phyloP scores from a whole-genome alignment of 805 yeast genomes.

The Candida insectorum region DNA sequence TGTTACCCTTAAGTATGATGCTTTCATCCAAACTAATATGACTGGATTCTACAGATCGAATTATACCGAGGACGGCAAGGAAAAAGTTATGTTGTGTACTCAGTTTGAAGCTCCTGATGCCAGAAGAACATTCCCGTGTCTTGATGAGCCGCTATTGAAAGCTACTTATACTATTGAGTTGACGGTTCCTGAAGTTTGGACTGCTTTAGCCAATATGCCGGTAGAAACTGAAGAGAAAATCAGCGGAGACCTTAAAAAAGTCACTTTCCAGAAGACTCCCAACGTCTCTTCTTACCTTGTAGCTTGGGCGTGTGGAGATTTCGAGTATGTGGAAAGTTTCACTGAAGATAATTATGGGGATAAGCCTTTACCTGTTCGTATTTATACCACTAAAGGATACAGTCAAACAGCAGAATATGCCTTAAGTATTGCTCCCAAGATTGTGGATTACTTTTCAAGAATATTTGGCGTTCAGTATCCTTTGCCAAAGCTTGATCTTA shows the following conservation, averaged over 20 bases:
- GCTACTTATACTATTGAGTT: constrained; percentile 52
- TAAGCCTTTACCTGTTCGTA: constrained; percentile 45
- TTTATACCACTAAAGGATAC: constrained; percentile 52
- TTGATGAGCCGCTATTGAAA: constrained; percentile 54
- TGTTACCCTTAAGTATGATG: constrained; percentile 36
- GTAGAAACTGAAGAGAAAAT: constrained; percentile 8
- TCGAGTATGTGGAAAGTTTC: constrained; percentile 48
- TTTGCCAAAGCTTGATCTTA: constrained; percentile 74
- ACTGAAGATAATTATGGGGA: constrained; percentile 39
- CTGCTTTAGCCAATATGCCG: constrained; percentile 51
- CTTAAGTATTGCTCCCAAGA: constrained; percentile 43
- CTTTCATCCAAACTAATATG: constrained; percentile 52
- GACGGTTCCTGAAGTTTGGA: constrained; percentile 27
- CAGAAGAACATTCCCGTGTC: constrained; percentile 55
- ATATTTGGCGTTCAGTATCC: constrained; percentile 60
- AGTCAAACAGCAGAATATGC: constrained; percentile 47
- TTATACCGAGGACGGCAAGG: constrained; percentile 36
- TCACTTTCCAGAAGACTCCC: constrained; percentile 46
- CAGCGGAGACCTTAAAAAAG: constrained; percentile 18
- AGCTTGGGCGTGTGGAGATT: constrained; percentile 59
- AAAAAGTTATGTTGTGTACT: constrained; percentile 44
- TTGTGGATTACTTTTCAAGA: constrained; percentile 47
- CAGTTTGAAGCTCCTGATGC: constrained; percentile 62
- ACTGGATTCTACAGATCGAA: constrained; percentile 53
- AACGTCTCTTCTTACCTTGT: constrained; percentile 54